Evolutionary conservation across 2,329 filamentous ascomycete species (phyloP).

Genomic region (Paecilomyces formosus): DNA sequence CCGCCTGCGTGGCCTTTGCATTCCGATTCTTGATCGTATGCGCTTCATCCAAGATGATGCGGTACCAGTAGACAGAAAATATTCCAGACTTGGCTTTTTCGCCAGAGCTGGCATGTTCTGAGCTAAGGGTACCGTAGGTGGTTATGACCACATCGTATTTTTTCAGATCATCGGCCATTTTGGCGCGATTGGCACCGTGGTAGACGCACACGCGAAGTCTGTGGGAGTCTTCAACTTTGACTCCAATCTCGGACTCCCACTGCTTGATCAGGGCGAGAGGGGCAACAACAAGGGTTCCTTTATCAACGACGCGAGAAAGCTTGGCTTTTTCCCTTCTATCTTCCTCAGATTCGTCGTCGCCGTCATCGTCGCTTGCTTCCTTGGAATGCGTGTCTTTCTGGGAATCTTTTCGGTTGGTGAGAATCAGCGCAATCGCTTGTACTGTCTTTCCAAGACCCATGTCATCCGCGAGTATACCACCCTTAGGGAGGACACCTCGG

Average conservation of each 20-base stretch:
- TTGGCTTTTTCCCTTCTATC: constrained; percentile 49
- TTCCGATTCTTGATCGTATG: constrained; percentile 98
- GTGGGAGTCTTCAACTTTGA: constrained; percentile 65
- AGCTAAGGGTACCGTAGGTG: constrained; percentile 91
- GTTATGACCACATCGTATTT: constrained; percentile 94
- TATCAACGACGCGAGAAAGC: constrained; percentile 61
- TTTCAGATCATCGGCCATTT: constrained; percentile 66
- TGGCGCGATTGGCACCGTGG: constrained; percentile 79
- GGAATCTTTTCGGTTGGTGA: constrained; percentile 69
- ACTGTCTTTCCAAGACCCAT: constrained; percentile 95
- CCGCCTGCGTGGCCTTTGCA: constrained; percentile 89
- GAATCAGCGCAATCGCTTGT: constrained; percentile 81
- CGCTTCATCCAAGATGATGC: constrained; percentile 90
- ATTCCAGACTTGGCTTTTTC: constrained; percentile 64
- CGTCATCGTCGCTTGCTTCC: constrained; percentile 47
- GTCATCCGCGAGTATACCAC: constrained; percentile 91
- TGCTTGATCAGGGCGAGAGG: constrained; percentile 92
- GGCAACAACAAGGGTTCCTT: constrained; percentile 82
- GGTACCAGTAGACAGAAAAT: constrained; percentile 91
- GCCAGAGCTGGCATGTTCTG: constrained; percentile 69
- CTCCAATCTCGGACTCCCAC: constrained; percentile 89
- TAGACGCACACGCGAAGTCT: constrained; percentile 78
- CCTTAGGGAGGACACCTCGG: constrained; percentile 71
- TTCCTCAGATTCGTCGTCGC: constrained; percentile 28
- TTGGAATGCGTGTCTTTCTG: constrained; percentile 21